Evolutionary conservation across 805 yeast species (phyloP), one percentile per base, ranked within the genome.

Genomic region (Barnettozyma californica): DNA sequence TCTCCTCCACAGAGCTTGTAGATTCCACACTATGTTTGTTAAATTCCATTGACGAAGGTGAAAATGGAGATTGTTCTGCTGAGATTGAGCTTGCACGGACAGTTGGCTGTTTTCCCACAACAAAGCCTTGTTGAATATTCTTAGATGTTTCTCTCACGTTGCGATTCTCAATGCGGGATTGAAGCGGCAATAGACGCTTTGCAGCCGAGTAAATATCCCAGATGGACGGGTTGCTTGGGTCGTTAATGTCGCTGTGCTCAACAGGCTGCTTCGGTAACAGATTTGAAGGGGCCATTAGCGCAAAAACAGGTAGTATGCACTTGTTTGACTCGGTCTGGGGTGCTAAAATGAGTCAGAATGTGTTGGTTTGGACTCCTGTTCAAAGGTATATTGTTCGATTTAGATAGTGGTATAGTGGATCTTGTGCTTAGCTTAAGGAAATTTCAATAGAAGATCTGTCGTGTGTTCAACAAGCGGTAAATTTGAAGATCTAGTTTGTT

Each of bases 201-300:
- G 68, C 68, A 36, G 64, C 63, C 1, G 62, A 47, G 49, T 62
- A 64, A 25, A 64, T 61, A 45, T 64, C 68, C 68, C 68, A 64
- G 16, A 64, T 56, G 13, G 65, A 60, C 33, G 65, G 60, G n/a
- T 54, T 20, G 33, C 7, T 18, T 6, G 25, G 18, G 38, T 35
- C 38, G 9, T 21, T 16, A 11, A 35, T 8, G 9, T 35, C 38
- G 20, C 18, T 21, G 33, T 14, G 33, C 38, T 35, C n/a, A 33
- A 20, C 13, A n/a, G 46, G 16, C 34, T n/a, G 41, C 23, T 21
- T 21, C 29, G 34, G 29, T 4, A 37, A 11, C 20, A 27, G 18
- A 18, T 37, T 23, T 16, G 19, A 19, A 27, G 33, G 18, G 26
- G 31, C 33, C 43, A 44, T 44, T 33, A 21, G 16, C 16, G 16